phyloP scores from a whole-genome alignment of 352 stramenopile genomes.

The Globisporangium emineosum region DNA sequence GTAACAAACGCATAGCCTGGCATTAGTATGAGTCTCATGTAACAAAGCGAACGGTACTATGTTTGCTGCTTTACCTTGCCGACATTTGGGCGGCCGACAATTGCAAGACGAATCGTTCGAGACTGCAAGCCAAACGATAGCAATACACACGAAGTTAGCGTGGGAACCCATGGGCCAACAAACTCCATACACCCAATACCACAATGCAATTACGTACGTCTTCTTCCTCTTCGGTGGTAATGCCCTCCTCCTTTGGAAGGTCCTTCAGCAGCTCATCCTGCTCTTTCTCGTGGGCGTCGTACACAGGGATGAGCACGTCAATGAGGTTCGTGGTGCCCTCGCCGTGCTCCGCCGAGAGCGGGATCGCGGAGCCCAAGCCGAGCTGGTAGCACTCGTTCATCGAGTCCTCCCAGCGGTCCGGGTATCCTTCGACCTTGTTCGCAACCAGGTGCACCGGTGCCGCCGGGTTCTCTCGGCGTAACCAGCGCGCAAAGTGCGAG shows the following conservation, averaged over 20 bases:
- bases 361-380: conserved; percentile 62
- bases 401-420: conserved; percentile 58
- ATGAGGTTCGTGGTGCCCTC: conserved; percentile 69
- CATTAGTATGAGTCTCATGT: not conserved
- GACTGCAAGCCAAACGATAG: no score
- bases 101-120: conserved; percentile 71
- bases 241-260: conserved; percentile 10
- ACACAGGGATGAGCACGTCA: conserved; percentile 67
- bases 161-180: no score
- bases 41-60: not conserved
- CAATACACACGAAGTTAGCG: no score
- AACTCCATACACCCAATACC: not conserved
- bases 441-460: conserved; percentile 69
- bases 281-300: conserved; percentile 60
- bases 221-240: conserved; percentile 33
- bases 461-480: conserved; percentile 54
- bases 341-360: conserved; percentile 74
- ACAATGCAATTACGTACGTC: conserved; percentile 36
- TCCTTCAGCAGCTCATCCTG: conserved; percentile 28
- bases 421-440: conserved; percentile 78
- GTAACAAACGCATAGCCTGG: not conserved
- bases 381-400: conserved; percentile 79
- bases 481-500: conserved; percentile 74
- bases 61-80: conserved; percentile 36
- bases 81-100: conserved; percentile 77